Evolutionary conservation across 2,329 filamentous ascomycete genomes (phyloP).

Genomic region (Pseudogymnoascus verrucosus): DNA sequence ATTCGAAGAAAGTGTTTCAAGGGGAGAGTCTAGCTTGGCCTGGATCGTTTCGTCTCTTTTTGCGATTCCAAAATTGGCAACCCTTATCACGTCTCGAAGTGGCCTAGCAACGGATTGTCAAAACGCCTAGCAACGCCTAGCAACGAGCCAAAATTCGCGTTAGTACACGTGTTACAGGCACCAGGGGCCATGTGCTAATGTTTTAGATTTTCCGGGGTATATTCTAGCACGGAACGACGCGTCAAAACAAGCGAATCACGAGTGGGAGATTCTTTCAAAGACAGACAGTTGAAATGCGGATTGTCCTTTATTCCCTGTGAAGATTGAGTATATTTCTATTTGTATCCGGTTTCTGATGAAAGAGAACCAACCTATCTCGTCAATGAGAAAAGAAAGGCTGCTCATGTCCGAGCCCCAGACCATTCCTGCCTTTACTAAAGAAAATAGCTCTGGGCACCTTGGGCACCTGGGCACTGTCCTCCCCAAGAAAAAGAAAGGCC

Average conservation of each 20-base stretch:
- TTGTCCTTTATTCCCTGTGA: not conserved
- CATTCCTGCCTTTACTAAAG: not conserved
- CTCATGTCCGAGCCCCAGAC: not conserved
- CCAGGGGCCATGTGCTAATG: not conserved
- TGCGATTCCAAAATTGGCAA: slow-evolving; percentile 5
- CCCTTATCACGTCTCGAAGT: slow-evolving; percentile 1
- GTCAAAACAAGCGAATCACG: slow-evolving; percentile 5
- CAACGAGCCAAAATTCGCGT: not conserved
- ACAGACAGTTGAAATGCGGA: not conserved
- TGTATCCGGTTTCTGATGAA: not conserved
- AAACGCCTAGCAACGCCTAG: not conserved
- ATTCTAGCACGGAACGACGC: not conserved
- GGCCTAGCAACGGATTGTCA: not conserved
- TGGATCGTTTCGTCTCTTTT: slow-evolving; percentile 6
- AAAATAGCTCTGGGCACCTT: not conserved
- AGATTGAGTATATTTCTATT: not conserved
- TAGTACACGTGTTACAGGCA: slow-evolving; percentile 6
- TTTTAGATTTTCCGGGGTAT: slow-evolving; percentile 7
- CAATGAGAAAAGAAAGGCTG: not conserved
- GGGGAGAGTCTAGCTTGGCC: slow-evolving; percentile 7
- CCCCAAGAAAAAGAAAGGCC: not conserved
- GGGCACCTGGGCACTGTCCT: not conserved
- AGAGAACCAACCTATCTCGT: not conserved
- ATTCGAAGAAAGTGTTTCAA: slow-evolving; percentile 7
- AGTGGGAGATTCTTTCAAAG: not conserved